These are phyloP conservation scores for Spongospora subterranea DNA, from an alignment of 208 protist genomes.

Conservation along the genomic window DNA sequence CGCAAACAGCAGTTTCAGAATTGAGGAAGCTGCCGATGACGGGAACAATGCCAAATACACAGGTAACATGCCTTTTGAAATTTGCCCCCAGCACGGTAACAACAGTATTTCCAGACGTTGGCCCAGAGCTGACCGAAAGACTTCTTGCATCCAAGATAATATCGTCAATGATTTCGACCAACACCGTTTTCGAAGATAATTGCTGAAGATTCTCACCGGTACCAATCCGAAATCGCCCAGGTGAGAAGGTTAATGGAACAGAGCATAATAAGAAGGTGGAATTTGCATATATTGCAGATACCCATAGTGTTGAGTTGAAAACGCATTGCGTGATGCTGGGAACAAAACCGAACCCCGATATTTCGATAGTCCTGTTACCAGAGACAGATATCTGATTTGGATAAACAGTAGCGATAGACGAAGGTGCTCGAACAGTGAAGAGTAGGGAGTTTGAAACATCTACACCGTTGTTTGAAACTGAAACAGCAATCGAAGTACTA, in stretches of 20 bases:
- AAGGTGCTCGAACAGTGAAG: neutral
- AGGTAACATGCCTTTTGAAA: conserved; percentile 15
- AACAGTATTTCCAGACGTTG: conserved; percentile 38
- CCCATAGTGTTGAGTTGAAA: conserved; percentile 11
- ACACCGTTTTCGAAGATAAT: neutral
- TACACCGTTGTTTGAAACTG: conserved; percentile 18
- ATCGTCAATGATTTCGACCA: neutral
- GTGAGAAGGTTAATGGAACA: neutral
- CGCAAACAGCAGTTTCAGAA: neutral
- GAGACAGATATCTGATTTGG: neutral
- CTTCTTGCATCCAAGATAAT: neutral
- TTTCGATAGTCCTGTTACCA: neutral
- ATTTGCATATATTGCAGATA: neutral
- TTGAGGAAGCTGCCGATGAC: neutral
- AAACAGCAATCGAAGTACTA: neutral
- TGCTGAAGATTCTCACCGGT: conserved; percentile 40
- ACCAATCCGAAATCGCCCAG: neutral
- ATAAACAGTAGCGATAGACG: neutral
- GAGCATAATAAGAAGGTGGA: neutral
- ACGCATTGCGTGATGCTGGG: conserved; percentile 12
- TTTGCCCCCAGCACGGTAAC: conserved; percentile 58
- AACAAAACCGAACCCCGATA: neutral
- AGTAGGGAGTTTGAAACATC: neutral
- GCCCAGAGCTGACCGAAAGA: neutral
- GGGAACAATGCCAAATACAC: neutral